Base-by-base conservation (phyloP, 495 filamentous ascomycete species). In the Viridothelium virens region DNA sequence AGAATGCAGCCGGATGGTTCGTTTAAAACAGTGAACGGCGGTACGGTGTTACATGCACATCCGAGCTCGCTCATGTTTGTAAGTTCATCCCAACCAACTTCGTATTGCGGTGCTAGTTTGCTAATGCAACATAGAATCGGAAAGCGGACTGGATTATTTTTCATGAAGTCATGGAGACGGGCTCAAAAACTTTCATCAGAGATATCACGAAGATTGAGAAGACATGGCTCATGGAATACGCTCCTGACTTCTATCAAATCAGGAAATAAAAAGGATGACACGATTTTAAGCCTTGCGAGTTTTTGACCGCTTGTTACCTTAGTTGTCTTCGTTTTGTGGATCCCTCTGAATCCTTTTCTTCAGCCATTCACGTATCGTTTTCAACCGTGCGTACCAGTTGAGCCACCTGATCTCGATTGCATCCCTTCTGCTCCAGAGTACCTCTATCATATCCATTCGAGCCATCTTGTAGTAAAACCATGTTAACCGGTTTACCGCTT, bases 101-200 rank as follows among this genome's bases (percentile, higher is more conserved):
- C 10, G 39, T 37, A 46, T 50, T 25, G 25, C 25, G 25, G n/a
- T 3, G 34, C 46, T 44, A 69, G 56, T 71, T 78, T 63, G 74
- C 67, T 72, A 41, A 68, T 44, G 16, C 2, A 16, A 38, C 64
- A 68, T 67, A 87, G 85, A 96, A 97, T 77, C 86, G 94, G 56
- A 97, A 96, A 80, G 91, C 90, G 18, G 93, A 97, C 70, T 98
- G 94, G 94, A 92, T 98, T 10, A 85, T 98, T 50, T 98, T 97
- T 73, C 89, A 95, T 72, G 95, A 97, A 74, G 85, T 97, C 63
- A 85, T 96, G 81, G 92, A 98, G 77, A 95, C 90, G 31, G 89
- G 90, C 16, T 83, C 84, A 65, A 97, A 97, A 80, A 92, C 84
- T 0, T 97, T 88, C 69, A 96, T 98, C 65, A 83, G 92, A 53